Base-by-base conservation (phyloP, 2,329 filamentous ascomycete genomes). In the Neonectria punicea region DNA sequence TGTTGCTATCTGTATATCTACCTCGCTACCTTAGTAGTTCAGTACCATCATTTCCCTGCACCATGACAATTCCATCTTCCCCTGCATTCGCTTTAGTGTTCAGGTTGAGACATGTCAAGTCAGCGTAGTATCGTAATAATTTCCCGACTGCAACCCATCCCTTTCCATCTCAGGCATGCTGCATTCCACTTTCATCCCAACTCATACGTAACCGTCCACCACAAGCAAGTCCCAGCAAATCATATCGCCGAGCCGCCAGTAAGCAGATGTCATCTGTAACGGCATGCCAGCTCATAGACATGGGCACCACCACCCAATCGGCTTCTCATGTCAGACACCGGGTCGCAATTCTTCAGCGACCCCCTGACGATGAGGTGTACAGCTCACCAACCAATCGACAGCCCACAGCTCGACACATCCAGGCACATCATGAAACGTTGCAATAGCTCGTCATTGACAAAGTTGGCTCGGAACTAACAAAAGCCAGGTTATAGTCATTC, bases 401-500 rank as follows among this genome's bases (percentile, higher is more conserved):
- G 2, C 16, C 22, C 34, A 51, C 20, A 25, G 16, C 10, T 46
- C n/a, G 18, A 18, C 16, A 9, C 16, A 6, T 32, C 39, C 53
- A n/a, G 44, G 16, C 43, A 43, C 47, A n/a, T 13, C 49, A 54
- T 54, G 55, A 68, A 51, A 69, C 56, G 56, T 68, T 64, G 51
- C 58, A 69, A 67, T 63, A 57, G 58, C 65, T 54, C 49, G 62
- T 73, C 71, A 73, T 73, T 73, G 72, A 51, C 49, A 56, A 56
- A 46, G 53, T 59, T 58, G 61, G 30, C 58, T 70, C 50, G 20
- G 68, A 58, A 57, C 65, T 63, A 63, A 63, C 46, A 22, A 46
- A 32, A 58, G 63, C 65, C 34, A 70, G 47, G 36, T 58, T 39
- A 60, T 39, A 59, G 58, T 65, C 70, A 59, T 73, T 59, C 53